A percentile compares a stretch with the other conserved stretches of the same genome.
Evolutionary conservation across 805 yeast species (phyloP).

Genomic region (Saccharomycodes ludwigii): DNA sequence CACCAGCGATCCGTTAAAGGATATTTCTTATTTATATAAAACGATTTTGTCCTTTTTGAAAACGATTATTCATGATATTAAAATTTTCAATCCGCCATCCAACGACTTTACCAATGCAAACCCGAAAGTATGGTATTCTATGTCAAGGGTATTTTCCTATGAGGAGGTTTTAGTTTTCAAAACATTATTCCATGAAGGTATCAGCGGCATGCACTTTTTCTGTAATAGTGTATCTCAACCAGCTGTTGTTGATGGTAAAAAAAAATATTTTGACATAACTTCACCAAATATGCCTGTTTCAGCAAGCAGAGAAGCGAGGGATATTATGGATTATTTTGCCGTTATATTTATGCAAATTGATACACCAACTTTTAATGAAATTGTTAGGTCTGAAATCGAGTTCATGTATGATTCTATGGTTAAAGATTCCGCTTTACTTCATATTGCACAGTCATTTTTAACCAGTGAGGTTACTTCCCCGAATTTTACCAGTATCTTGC

Average conservation of each 20-base stretch:
- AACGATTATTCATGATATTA: constrained; percentile 79
- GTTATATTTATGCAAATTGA: constrained; percentile 89
- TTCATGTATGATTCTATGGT: constrained; percentile 68
- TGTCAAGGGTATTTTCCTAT: constrained; percentile 68
- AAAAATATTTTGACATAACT: constrained; percentile 43
- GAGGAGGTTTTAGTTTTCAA: constrained; percentile 77
- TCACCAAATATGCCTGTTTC: constrained; percentile 79
- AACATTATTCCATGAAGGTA: constrained; percentile 71
- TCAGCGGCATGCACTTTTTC: constrained; percentile 68
- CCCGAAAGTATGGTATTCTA: constrained; percentile 64
- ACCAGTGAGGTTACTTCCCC: constrained; percentile 93
- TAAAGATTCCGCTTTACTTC: constrained; percentile 73
- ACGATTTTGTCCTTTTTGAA: constrained; percentile 83
- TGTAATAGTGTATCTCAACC: constrained; percentile 25
- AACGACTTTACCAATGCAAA: constrained; percentile 33
- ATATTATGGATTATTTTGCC: constrained; percentile 89
- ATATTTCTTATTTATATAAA: constrained; percentile 77
- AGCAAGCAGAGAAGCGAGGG: constrained; percentile 87
- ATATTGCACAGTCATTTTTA: constrained; percentile 84
- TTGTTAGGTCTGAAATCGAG: constrained; percentile 69
- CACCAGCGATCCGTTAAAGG: constrained; percentile 58
- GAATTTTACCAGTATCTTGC: constrained; percentile 74
- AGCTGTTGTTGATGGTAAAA: constrained; percentile 9
- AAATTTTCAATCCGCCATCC: constrained; percentile 81
- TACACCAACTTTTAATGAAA: constrained; percentile 90